Conservation (phyloP, 78 protist genomes). For the Dictyostelium intermedium region DNA sequence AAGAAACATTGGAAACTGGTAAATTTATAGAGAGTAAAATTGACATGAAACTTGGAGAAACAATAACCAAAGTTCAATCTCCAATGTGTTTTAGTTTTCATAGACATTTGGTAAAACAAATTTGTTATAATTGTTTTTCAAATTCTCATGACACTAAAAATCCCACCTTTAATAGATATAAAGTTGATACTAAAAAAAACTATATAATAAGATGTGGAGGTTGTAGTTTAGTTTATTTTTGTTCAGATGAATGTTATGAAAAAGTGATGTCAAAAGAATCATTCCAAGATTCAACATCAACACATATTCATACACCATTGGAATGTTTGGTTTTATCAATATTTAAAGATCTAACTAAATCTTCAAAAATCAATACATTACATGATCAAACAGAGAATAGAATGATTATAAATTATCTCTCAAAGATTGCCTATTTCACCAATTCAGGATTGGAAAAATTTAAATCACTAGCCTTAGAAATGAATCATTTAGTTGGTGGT, state of each 20-base stretch:
- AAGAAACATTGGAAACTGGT: not conserved
- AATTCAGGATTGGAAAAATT: not conserved
- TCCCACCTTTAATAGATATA: not conserved
- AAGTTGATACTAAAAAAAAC: not conserved
- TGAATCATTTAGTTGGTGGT: constrained; percentile 1
- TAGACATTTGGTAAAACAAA: not conserved
- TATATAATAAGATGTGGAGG: not conserved
- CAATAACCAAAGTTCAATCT: not conserved
- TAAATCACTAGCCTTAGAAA: not conserved
- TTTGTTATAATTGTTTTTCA: not conserved
- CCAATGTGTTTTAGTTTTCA: not conserved
- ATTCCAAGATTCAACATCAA: not conserved
- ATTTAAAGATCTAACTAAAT: not conserved
- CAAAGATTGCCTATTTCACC: constrained; percentile 7
- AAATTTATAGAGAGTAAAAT: not conserved
- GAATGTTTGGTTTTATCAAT: constrained; percentile 7
- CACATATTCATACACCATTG: constrained; percentile 7
- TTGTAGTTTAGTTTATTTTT: constrained; percentile 10
- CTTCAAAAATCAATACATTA: not conserved
- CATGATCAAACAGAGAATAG: constrained; percentile 41
- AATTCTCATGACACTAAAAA: not conserved
- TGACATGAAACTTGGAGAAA: not conserved
- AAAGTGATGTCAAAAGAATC: not conserved
- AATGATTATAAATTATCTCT: constrained; percentile 33
- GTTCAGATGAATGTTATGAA: not conserved